Evolutionary conservation across 805 yeast species (phyloP), one percentile per base, ranked within the genome.

Genomic region (Teunomyces pallodes): DNA sequence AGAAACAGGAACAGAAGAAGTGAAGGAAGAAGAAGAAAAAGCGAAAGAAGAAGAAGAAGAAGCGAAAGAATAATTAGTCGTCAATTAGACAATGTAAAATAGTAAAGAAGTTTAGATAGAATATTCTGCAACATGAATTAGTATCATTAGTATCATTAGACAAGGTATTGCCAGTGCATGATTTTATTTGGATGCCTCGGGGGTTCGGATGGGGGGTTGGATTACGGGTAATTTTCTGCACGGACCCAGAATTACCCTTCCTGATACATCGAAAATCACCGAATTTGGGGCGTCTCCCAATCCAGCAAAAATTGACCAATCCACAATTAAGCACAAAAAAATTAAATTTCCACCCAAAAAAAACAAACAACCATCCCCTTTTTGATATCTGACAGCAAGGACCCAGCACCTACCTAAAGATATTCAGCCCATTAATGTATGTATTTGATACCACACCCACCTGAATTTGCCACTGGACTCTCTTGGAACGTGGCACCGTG

Each of bases 181-280:
- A 17, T 17, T 17, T 17, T 17, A 4, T 17, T 17, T 3, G 17
- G 17, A 3, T 17, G 17, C 17, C 17, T 17, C 17, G 17, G 17
- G 4, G 4, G 4, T 17, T 17, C 4, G 17, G 17, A 4, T 17
- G 3, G n/a, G n/a, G n/a, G 17, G 3, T 17, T 17, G 17, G 17
- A 17, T 13, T 9, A 17, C 29, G 45, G 41, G 48, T 46, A 46
- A 46, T 8, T 17, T 6, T 4, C 28, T 14, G 32, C 26, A 39
- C 45, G 42, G 41, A 24, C 41, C 28, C 41, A 12, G 28, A 38
- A n/a, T 38, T 38, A 38, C 41, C 50, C 46, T 47, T 47, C 50
- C 50, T 31, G 46, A 36, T 48, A 45, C 40, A 48, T 42, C 38
- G 35, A 43, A 41, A 45, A 48, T 48, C 48, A 39, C 51, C 51